phyloP scores from a whole-genome alignment of 139 green algal genomes.

The Tetradesmus lagerheimii region DNA sequence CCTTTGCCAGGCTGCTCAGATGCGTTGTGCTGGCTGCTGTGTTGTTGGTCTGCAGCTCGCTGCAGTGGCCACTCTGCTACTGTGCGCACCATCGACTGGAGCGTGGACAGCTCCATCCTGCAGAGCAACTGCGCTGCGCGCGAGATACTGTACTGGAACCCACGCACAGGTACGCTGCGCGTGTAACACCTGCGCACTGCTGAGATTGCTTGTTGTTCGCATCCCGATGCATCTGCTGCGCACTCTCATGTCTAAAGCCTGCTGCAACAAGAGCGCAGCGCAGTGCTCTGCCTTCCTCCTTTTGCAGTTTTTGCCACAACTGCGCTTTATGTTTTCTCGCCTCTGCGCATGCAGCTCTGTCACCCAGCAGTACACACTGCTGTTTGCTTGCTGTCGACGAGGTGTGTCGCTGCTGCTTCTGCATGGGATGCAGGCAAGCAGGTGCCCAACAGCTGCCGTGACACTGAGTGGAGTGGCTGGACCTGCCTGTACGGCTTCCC shows the following conservation, averaged over 20 bases:
- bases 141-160: constrained; percentile 78
- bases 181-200: background rate
- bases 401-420: background rate
- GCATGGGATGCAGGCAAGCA: constrained; percentile 52
- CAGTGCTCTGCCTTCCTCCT: too few species aligned
- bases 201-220: too few species aligned
- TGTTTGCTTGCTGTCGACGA: background rate
- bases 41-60: constrained; percentile 3
- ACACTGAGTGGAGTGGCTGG: constrained; percentile 71
- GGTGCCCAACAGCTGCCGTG: constrained; percentile 66
- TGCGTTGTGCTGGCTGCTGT: background rate
- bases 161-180: constrained; percentile 61
- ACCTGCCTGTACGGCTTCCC: constrained; percentile 76
- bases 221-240: too few species aligned
- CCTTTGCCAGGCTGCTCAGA: too few species aligned
- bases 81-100: constrained; percentile 75
- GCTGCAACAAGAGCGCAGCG: too few species aligned
- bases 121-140: constrained; percentile 63
- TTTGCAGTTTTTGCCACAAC: too few species aligned
- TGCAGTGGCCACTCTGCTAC: constrained; percentile 66
- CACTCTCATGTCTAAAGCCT: too few species aligned
- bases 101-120: constrained; percentile 63
- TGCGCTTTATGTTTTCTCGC: too few species aligned
- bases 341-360: too few species aligned
- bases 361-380: too few species aligned